phyloP scores from a whole-genome alignment of 768 basidiomycete genomes.

The Hygrophorus russula region DNA sequence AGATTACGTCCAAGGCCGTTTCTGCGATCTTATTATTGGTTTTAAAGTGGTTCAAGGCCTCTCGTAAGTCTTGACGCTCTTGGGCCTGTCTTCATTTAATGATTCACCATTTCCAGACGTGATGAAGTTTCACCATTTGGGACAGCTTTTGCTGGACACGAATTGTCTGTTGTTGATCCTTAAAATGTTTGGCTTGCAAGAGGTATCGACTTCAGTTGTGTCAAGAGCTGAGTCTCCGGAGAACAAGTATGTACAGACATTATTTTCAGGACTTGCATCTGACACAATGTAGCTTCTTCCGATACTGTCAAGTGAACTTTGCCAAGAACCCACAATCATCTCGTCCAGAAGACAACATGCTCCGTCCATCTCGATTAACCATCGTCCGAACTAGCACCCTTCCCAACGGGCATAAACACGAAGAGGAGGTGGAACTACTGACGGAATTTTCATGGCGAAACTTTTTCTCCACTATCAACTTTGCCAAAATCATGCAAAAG shows the following conservation, averaged over 20 bases:
- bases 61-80: slow-evolving; percentile 50
- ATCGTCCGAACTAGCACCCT: slow-evolving; percentile 44
- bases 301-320: slow-evolving; percentile 76
- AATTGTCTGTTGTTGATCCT: slow-evolving; percentile 89
- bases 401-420: slow-evolving; percentile 64
- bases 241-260: slow-evolving; percentile 47
- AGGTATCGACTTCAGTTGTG: slow-evolving; percentile 74
- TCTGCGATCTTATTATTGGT: slow-evolving; percentile 87
- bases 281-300: slow-evolving; percentile 70
- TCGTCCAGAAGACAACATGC: slow-evolving; percentile 56
- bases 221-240: slow-evolving; percentile 83
- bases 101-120: slow-evolving; percentile 46
- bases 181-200: slow-evolving; percentile 98
- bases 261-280: not conserved
- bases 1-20: slow-evolving; percentile 95
- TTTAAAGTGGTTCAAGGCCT: slow-evolving; percentile 98
- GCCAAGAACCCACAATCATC: slow-evolving; percentile 50
- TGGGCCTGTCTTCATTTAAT: not conserved
- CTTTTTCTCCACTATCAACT: slow-evolving; percentile 95
- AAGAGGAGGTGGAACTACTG: slow-evolving; percentile 86
- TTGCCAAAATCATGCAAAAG: slow-evolving; percentile 97
- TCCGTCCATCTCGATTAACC: slow-evolving; percentile 47
- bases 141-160: slow-evolving; percentile 90
- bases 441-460: slow-evolving; percentile 96
- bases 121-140: slow-evolving; percentile 98